Conservation (phyloP, 2,329 filamentous ascomycete species). For the Colletotrichum truncatum region DNA sequence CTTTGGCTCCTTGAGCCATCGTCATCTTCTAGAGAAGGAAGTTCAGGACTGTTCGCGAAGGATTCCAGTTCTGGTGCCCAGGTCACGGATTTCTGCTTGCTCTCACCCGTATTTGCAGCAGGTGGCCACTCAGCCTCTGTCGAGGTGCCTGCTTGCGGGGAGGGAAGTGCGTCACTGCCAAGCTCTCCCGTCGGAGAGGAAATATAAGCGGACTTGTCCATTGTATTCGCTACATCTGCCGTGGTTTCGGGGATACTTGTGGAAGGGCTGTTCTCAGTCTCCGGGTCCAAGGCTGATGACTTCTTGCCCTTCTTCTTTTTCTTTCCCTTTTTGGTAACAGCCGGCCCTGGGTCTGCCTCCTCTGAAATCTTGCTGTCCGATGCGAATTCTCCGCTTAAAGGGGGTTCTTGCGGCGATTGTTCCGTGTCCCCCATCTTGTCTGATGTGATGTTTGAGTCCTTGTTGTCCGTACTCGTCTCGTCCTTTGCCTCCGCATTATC, state of each 20-base stretch:
- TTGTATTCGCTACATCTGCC: conserved; percentile 32
- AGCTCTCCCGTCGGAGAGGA: conserved; percentile 26
- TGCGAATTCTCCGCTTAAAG: conserved; percentile 20
- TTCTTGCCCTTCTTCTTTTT: conserved; percentile 49
- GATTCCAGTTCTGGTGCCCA: conserved; percentile 23
- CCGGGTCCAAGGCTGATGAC: conserved; percentile 28
- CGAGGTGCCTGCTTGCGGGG: conserved; percentile 15
- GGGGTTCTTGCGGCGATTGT: conserved; percentile 18
- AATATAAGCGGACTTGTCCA: conserved; percentile 30
- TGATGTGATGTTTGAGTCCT: conserved; percentile 2
- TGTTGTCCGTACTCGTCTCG: conserved; percentile 4
- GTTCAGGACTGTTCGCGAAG: not conserved
- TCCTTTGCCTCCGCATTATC: conserved; percentile 11
- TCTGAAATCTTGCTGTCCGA: conserved; percentile 26
- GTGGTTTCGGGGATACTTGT: conserved; percentile 25
- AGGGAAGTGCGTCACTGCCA: conserved; percentile 23
- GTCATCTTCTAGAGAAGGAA: not conserved
- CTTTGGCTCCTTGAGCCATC: not conserved
- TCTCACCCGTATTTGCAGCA: conserved; percentile 15
- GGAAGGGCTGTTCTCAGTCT: conserved; percentile 27
- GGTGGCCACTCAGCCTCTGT: conserved; percentile 13
- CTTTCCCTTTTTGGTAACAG: conserved; percentile 43
- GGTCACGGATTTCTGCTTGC: conserved; percentile 27
- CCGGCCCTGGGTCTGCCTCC: conserved; percentile 32
- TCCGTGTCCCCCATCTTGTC: conserved; percentile 25